phyloP scores from a whole-genome alignment of 2,329 filamentous ascomycete genomes.

The Fusarium compactum region DNA sequence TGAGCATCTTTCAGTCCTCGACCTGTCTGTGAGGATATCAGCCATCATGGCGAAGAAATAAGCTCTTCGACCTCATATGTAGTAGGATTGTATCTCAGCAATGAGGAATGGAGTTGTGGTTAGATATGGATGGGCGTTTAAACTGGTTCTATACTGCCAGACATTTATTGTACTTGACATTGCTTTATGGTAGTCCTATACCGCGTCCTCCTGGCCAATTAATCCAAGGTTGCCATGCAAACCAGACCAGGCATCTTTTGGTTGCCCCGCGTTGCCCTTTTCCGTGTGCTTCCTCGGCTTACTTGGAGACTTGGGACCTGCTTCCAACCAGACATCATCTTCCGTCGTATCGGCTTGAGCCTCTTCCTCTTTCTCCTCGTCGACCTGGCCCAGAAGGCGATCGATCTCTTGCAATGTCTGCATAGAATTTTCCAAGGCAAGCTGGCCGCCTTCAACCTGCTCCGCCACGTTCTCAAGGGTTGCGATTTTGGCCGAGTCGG shows the following conservation, averaged over 20 bases:
- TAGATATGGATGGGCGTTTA: slow-evolving; percentile 44
- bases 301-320: slow-evolving; percentile 44
- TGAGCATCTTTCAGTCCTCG: slow-evolving; percentile 91
- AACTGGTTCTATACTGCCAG: slow-evolving; percentile 37
- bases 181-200: slow-evolving; percentile 28
- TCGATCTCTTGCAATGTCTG: slow-evolving; percentile 63
- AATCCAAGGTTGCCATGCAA: slow-evolving; percentile 68
- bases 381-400: slow-evolving; percentile 58
- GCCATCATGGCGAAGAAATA: slow-evolving; percentile 70
- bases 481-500: slow-evolving; percentile 69
- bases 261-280: slow-evolving; percentile 43
- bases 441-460: slow-evolving; percentile 69
- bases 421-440: slow-evolving; percentile 66
- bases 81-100: slow-evolving; percentile 19
- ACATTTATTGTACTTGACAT: slow-evolving; percentile 28
- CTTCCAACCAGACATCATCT: slow-evolving; percentile 53
- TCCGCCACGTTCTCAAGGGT: slow-evolving; percentile 70
- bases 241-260: slow-evolving; percentile 62
- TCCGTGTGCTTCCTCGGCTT: slow-evolving; percentile 44
- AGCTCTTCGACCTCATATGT: slow-evolving; percentile 3
- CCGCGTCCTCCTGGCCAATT: slow-evolving; percentile 55
- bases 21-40: slow-evolving; percentile 85
- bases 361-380: slow-evolving; percentile 42
- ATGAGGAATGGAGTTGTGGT: slow-evolving; percentile 42
- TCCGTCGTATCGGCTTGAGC: slow-evolving; percentile 42